Base-by-base conservation (phyloP, 208 protist genomes). In the Borovskyia barvae region DNA sequence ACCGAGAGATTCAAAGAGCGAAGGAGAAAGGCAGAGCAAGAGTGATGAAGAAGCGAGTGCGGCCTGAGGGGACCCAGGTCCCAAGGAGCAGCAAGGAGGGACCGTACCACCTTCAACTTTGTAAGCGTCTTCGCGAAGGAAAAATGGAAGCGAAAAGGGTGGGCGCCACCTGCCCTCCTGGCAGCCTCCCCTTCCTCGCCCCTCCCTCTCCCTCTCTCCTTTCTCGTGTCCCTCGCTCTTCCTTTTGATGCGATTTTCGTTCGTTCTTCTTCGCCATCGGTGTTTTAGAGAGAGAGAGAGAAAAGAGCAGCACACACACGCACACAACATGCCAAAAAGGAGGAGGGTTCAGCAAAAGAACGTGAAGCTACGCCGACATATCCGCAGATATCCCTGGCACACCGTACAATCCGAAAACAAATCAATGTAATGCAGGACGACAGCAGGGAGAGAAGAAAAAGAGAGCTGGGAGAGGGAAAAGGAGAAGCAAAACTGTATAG, bases 251-350 rank as follows among this genome's bases (percentile, higher is more conserved):
- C n/a, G n/a, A n/a, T n/a, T n/a, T n/a, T n/a, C n/a, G n/a, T 29
- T 47, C 52, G 43, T 54, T 40, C 32, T 54, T 42, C 61, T 61
- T 48, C 57, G 14, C 57, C 43, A 40, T 11, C 2, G 1, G 36
- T 41, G 40, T 20, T 20, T 42, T 47, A 17, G 55, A 50, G 42
- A 24, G 12, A 15, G 19, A n/a, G 11, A 26, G 17, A 48, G 19
- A 15, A 48, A 48, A 12, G n/a, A 24, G 19, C 8, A 54, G 26
- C 24, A 54, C 15, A 42, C n/a, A 52, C 40, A 51, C 19, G 48
- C 33, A 60, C 33, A 58, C 17, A 32, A 17, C 45, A 45, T 28
- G n/a, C 20, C 4, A 49, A 49, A 11, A 17, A 49, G 24, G 46
- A 51, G 25, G 12, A 51, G 36, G 24, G 7, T 7, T 3, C 9